Evolutionary conservation across 768 basidiomycete species (phyloP).

Genomic region (Hortiboletus flavorubellus): DNA sequence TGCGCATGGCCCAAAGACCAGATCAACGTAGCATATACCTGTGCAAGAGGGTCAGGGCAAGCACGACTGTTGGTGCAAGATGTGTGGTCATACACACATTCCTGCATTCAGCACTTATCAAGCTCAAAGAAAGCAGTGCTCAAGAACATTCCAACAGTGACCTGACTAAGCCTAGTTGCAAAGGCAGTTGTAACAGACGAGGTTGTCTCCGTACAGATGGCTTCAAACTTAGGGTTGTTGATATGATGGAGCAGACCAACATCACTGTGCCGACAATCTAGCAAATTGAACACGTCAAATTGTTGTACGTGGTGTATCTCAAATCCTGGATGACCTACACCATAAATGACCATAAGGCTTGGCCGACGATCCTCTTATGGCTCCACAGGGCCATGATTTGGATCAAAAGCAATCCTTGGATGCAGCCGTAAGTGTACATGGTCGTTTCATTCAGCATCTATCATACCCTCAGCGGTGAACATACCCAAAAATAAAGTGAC

Average conservation of each 20-base stretch:
- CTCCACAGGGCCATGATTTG: conserved; percentile 9
- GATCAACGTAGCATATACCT: not conserved
- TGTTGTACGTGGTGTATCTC: not conserved
- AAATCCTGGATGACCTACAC: not conserved
- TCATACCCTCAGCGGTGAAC: conserved; percentile 7
- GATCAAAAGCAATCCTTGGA: conserved; percentile 13
- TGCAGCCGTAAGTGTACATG: not conserved
- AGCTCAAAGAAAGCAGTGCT: conserved; percentile 12
- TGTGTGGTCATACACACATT: not conserved
- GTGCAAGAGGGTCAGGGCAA: conserved; percentile 6
- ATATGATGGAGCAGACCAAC: conserved; percentile 2
- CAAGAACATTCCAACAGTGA: conserved; percentile 6
- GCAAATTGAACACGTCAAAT: not conserved
- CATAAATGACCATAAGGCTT: not conserved
- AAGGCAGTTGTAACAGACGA: not conserved
- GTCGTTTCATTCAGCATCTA: not conserved
- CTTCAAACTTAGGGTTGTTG: conserved; percentile 3
- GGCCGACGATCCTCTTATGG: not conserved
- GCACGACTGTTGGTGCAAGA: not conserved
- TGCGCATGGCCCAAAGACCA: not conserved
- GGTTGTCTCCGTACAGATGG: conserved; percentile 2
- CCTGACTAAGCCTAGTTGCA: conserved; percentile 1
- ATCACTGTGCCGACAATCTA: not conserved
- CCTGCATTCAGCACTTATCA: not conserved
- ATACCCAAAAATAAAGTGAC: conserved; percentile 7